Evolutionary conservation across 805 yeast genomes (phyloP).

Genomic region (Priceomyces carsonii): DNA sequence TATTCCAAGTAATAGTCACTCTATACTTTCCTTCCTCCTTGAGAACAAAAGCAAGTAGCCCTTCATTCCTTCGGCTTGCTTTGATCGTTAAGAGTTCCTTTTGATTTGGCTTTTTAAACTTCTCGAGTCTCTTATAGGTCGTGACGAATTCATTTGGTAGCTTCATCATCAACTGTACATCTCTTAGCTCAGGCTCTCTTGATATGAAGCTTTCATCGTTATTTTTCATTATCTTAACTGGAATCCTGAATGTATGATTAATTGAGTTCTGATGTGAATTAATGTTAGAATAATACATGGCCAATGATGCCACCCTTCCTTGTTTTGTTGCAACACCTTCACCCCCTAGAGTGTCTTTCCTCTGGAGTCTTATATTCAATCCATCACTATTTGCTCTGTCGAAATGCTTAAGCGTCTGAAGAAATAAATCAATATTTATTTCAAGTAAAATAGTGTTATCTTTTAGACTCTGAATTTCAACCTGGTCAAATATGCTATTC

Average conservation of each 20-base stretch:
- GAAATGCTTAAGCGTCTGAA: constrained; percentile 56
- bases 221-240: constrained; percentile 61
- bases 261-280: constrained; percentile 45
- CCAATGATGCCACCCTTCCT: constrained; percentile 51
- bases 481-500: constrained; percentile 45
- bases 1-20: constrained; percentile 62
- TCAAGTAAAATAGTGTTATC: constrained; percentile 61
- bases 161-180: constrained; percentile 57
- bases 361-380: constrained; percentile 52
- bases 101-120: constrained; percentile 50
- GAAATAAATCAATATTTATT: constrained; percentile 59
- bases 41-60: constrained; percentile 51
- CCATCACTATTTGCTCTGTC: constrained; percentile 55
- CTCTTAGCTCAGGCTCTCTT: constrained; percentile 61
- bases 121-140: constrained; percentile 62
- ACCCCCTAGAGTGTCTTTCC: constrained; percentile 33
- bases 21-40: constrained; percentile 55
- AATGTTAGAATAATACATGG: constrained; percentile 54
- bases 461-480: constrained; percentile 52
- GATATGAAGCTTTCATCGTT: constrained; percentile 51
- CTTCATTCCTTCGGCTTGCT: constrained; percentile 47
- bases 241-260: constrained; percentile 68
- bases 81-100: constrained; percentile 49
- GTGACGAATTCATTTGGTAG: constrained; percentile 49
- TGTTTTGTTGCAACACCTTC: constrained; percentile 21